Conservation (phyloP, 805 yeast genomes). For the Cyberlindnera americana region DNA sequence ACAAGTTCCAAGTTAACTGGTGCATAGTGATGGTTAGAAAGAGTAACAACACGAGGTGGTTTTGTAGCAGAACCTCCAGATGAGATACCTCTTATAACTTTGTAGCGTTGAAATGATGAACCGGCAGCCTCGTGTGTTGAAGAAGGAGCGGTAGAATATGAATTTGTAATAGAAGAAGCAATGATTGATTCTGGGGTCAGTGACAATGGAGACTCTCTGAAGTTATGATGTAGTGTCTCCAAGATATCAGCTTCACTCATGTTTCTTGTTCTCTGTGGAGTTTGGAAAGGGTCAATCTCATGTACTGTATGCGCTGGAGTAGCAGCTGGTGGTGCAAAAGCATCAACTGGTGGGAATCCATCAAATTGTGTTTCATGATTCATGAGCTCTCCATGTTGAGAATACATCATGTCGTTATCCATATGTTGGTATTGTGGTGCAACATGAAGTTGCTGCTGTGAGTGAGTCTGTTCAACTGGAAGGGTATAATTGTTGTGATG, state of each 20-base stretch:
- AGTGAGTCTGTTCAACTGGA: not conserved
- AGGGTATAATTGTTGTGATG: not conserved
- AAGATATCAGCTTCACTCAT: slow-evolving; percentile 17
- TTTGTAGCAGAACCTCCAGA: slow-evolving; percentile 56
- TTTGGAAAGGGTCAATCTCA: slow-evolving; percentile 1
- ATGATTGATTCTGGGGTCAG: slow-evolving; percentile 19
- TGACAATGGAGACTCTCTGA: slow-evolving; percentile 14
- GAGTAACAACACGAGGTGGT: slow-evolving; percentile 43
- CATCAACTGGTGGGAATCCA: slow-evolving; percentile 22
- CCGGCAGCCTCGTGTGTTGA: slow-evolving; percentile 4
- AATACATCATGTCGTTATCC: not conserved
- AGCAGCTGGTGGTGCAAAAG: slow-evolving; percentile 18
- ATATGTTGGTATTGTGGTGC: not conserved
- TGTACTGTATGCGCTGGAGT: slow-evolving; percentile 2
- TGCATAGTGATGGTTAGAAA: slow-evolving; percentile 30
- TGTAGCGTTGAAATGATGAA: slow-evolving; percentile 25
- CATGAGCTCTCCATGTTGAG: not conserved
- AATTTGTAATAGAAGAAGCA: slow-evolving; percentile 6
- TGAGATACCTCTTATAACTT: slow-evolving; percentile 52
- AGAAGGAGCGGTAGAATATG: slow-evolving; percentile 9
- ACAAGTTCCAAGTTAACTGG: slow-evolving; percentile 48
- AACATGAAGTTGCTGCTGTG: not conserved
- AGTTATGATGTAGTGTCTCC: slow-evolving; percentile 1
- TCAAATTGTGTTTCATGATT: slow-evolving; percentile 6
- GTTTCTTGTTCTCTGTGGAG: slow-evolving; percentile 15